Evolutionary conservation across 257 asterid species (phyloP).

Genomic region (Solanum arcanum): DNA sequence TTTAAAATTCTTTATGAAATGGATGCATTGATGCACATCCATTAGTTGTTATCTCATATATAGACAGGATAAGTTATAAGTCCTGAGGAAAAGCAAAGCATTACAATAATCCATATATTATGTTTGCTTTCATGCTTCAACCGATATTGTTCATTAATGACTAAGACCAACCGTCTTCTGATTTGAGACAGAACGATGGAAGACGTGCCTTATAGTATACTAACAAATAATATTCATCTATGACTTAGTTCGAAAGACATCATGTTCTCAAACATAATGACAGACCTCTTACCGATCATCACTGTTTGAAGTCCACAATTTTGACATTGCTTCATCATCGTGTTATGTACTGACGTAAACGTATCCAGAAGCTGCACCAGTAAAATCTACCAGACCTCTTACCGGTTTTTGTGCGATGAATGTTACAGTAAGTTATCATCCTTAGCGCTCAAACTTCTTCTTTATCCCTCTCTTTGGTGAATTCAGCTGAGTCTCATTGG

Average conservation of each 20-base stretch:
- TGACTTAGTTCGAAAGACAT: not conserved
- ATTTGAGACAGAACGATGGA: not conserved
- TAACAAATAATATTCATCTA: not conserved
- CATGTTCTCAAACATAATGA: not conserved
- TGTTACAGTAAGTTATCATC: not conserved
- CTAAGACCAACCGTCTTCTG: not conserved
- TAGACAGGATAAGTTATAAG: not conserved
- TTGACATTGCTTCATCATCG: not conserved
- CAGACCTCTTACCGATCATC: not conserved
- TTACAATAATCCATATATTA: not conserved
- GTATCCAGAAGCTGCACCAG: not conserved
- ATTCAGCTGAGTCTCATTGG: not conserved
- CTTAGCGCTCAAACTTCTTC: not conserved
- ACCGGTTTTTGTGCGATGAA: not conserved
- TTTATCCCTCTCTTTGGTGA: not conserved
- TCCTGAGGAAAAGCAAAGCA: not conserved
- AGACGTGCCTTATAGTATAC: not conserved
- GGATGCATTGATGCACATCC: not conserved
- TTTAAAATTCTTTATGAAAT: not conserved
- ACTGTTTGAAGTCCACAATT: not conserved
- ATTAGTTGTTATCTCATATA: not conserved
- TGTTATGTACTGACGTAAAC: not conserved
- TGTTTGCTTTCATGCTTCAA: not conserved
- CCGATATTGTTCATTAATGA: not conserved
- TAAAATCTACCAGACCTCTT: not conserved